Evolutionary conservation across 208 protist genomes (phyloP), one percentile per base, ranked within the genome.

Genomic region (Leishmania amazonensis): DNA sequence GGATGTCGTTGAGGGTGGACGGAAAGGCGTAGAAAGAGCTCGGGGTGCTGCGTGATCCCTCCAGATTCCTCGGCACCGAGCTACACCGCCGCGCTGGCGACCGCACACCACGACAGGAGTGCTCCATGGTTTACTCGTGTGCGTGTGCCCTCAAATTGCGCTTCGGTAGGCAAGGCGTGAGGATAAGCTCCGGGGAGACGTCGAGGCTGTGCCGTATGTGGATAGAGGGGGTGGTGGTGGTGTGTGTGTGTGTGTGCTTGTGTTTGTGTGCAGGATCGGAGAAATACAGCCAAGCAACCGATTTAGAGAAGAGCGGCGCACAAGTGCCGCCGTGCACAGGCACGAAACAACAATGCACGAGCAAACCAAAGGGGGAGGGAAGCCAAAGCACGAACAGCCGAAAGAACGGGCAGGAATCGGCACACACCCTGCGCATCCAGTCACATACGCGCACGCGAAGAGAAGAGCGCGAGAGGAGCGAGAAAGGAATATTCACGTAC

Each of bases 1-100:
- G 80, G 60, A 93, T 91, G 21, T 83, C 74, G 9, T 75, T 75
- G 54, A 88, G 51, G n/a, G 78, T 85, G 8, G 82, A 78, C 19
- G 78, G 80, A 38, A 84, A 81, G 54, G 73, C 65, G 80, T 80
- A 83, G 24, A 87, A 80, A 15, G 53, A 74, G 54, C 15, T 76
- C 7, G 75, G 80, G 31, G 13, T 38, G 54, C 47, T 40, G 80
- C 76, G 81, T 6, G 70, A 62, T 45, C 47, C 74, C 53, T 57
- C 64, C 35, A 76, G 64, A 58, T 62, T n/a, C 71, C 57, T 77
- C 60, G 81, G 81, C 0, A 58, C 71, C 47, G 81, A 85, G 68
- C 71, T 42, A n/a, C 76, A 85, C 70, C 81, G 81, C 57, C 75
- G 81, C 68, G 75, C 54, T 13, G 38, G 38, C 31, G 54, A 9